Percentiles rank a stretch among this genome's conserved stretches.
These are phyloP conservation scores for Acanthamoeba lenticulata DNA, from an alignment of 208 protist genomes.

Conservation along the genomic window DNA sequence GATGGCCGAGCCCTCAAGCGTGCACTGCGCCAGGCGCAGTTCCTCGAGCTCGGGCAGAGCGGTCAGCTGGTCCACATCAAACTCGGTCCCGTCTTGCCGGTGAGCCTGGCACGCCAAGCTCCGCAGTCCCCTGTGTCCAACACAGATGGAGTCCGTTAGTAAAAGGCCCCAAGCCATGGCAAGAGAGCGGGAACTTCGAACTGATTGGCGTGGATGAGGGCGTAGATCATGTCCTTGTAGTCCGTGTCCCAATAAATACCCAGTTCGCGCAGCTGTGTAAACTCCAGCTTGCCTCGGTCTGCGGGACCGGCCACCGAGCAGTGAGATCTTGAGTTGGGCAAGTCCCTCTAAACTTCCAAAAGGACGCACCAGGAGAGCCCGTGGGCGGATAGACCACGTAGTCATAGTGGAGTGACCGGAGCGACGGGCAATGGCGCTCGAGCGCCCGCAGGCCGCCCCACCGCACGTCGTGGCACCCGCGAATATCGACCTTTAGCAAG, in stretches of 20 bases:
- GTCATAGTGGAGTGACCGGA: neutral
- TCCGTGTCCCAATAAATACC: slow-evolving; percentile 9
- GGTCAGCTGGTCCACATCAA: neutral
- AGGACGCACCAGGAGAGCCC: neutral
- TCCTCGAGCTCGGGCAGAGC: neutral
- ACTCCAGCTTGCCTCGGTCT: neutral
- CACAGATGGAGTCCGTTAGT: neutral
- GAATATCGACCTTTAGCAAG: neutral
- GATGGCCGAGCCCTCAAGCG: neutral
- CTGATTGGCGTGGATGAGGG: neutral
- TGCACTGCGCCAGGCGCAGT: neutral
- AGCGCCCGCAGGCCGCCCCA: slow-evolving; percentile 14
- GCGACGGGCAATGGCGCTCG: neutral
- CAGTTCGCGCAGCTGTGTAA: neutral
- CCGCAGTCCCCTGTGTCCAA: neutral
- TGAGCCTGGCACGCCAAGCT: neutral
- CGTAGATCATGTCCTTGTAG: slow-evolving; percentile 27
- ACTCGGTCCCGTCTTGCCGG: neutral
- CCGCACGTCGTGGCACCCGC: neutral
- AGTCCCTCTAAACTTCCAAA: too few species aligned
- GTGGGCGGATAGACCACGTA: neutral
- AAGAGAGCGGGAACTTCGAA: neutral
- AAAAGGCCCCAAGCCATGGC: neutral
- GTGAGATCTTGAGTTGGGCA: too few species aligned
- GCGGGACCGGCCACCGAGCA: neutral